Conservation (phyloP, 1,139 yeast genomes). For the Yamadazyma membranifaciens region DNA sequence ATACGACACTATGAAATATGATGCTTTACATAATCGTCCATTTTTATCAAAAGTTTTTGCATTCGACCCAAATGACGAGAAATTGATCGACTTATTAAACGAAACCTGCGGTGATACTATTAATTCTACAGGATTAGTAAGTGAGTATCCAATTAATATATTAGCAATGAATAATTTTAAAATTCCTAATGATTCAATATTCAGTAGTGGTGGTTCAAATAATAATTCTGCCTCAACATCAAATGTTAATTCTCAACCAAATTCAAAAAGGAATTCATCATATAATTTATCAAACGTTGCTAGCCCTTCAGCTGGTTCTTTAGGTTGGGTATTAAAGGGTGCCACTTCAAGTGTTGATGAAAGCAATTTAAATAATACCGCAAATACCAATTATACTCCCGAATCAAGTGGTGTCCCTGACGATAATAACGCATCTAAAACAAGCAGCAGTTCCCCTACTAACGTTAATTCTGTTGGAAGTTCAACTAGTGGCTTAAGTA, state of each 20-base stretch:
- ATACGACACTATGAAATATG: slow-evolving; percentile 98
- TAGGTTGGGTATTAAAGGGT: slow-evolving; percentile 73
- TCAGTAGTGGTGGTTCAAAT: slow-evolving; percentile 11
- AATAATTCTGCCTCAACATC: slow-evolving; percentile 11
- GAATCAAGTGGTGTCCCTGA: not conserved
- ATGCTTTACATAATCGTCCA: slow-evolving; percentile 91
- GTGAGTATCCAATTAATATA: slow-evolving; percentile 77
- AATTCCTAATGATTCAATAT: slow-evolving; percentile 35
- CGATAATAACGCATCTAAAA: not conserved
- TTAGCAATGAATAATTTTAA: slow-evolving; percentile 76
- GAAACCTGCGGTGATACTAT: slow-evolving; percentile 50
- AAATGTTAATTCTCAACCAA: slow-evolving; percentile 14
- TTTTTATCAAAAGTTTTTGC: slow-evolving; percentile 82
- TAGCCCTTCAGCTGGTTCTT: slow-evolving; percentile 57
- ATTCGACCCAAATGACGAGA: slow-evolving; percentile 59
- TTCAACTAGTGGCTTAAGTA: not conserved
- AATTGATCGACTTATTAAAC: slow-evolving; percentile 35
- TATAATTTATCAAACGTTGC: slow-evolving; percentile 26
- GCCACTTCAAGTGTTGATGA: slow-evolving; percentile 29
- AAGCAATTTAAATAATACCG: slow-evolving; percentile 22
- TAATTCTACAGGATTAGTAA: slow-evolving; percentile 63
- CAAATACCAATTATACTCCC: slow-evolving; percentile 20
- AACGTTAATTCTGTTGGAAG: not conserved
- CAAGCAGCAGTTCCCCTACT: not conserved
- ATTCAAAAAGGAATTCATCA: slow-evolving; percentile 22